Evolutionary conservation across 1,284 basidiomycete genomes (phyloP).

Genomic region (Fomitopsis schrenkii): DNA sequence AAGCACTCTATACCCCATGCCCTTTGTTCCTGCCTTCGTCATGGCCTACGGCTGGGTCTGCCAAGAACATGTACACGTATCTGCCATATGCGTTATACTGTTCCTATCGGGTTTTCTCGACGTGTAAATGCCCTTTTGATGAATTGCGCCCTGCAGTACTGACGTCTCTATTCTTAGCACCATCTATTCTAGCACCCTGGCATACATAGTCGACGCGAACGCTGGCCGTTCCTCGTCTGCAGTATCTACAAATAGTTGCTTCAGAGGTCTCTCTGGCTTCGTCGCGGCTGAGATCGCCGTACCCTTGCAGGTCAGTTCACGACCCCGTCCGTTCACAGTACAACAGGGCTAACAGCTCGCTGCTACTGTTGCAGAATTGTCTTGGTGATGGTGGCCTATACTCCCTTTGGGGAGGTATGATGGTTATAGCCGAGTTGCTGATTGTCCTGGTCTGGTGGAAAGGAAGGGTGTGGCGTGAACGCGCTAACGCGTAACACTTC

Average conservation of each 20-base stretch:
- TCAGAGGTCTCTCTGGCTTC: conserved; percentile 69
- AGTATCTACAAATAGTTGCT: conserved; percentile 67
- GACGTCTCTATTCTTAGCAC: conserved; percentile 37
- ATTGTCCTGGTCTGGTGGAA: conserved; percentile 48
- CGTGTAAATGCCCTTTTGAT: conserved; percentile 38
- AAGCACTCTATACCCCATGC: conserved; percentile 55
- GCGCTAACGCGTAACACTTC: neutral
- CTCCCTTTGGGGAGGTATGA: conserved; percentile 63
- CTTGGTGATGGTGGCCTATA: conserved; percentile 74
- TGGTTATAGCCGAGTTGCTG: conserved; percentile 50
- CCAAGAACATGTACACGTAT: conserved; percentile 58
- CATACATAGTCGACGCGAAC: conserved; percentile 79
- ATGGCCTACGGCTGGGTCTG: conserved; percentile 78
- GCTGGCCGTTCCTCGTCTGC: conserved; percentile 67
- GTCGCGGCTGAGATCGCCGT: conserved; percentile 66
- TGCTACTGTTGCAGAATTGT: conserved; percentile 28
- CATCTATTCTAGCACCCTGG: conserved; percentile 67
- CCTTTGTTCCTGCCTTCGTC: conserved; percentile 53
- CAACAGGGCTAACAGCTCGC: too few relatives aligned
- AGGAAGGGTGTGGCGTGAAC: conserved; percentile 37
- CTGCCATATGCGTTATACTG: conserved; percentile 57
- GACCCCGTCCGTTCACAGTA: too few relatives aligned
- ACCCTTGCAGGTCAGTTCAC: conserved; percentile 50
- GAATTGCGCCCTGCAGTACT: neutral
- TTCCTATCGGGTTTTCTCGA: conserved; percentile 67